These are phyloP conservation scores for Apodospora peruviana DNA, from an alignment of 495 filamentous ascomycete genomes.

Conservation along the genomic window DNA sequence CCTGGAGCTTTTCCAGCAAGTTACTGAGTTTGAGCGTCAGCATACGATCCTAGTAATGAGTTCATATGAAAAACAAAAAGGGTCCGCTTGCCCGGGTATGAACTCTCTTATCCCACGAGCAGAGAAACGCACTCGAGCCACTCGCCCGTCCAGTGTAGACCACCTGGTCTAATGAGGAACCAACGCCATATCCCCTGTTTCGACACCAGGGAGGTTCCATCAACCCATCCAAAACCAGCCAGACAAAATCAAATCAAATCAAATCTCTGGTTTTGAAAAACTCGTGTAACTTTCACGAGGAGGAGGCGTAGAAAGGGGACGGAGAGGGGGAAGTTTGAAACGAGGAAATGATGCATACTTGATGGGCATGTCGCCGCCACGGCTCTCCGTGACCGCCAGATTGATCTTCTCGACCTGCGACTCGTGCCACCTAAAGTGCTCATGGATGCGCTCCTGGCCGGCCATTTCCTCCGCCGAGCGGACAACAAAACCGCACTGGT, in stretches of 20 bases:
- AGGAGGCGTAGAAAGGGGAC: neutral
- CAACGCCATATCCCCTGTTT: too few relatives aligned
- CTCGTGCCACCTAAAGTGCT: constrained; percentile 65
- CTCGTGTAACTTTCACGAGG: too few relatives aligned
- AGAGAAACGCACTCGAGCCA: neutral
- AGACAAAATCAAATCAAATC: too few relatives aligned
- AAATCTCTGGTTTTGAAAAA: neutral
- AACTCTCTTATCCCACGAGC: neutral
- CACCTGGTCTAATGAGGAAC: neutral
- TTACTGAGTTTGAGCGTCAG: constrained; percentile 25
- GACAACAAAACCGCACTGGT: constrained; percentile 60
- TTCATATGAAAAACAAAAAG: neutral
- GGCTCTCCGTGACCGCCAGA: constrained; percentile 47
- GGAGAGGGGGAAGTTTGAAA: neutral
- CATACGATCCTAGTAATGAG: neutral
- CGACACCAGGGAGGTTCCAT: too few relatives aligned
- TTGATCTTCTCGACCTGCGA: constrained; percentile 52
- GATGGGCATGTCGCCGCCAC: constrained; percentile 49
- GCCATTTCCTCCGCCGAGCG: constrained; percentile 51
- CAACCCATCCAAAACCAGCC: too few relatives aligned
- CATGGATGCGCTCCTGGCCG: constrained; percentile 53
- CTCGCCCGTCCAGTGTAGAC: neutral
- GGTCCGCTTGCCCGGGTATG: neutral
- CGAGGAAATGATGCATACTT: constrained; percentile 39
- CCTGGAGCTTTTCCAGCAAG: constrained; percentile 40